Percentiles rank a stretch among this genome's conserved stretches.
These are phyloP conservation scores for Mortierella sp. DNA, from an alignment of 371 early-diverging fungal genomes.

Conservation along the genomic window DNA sequence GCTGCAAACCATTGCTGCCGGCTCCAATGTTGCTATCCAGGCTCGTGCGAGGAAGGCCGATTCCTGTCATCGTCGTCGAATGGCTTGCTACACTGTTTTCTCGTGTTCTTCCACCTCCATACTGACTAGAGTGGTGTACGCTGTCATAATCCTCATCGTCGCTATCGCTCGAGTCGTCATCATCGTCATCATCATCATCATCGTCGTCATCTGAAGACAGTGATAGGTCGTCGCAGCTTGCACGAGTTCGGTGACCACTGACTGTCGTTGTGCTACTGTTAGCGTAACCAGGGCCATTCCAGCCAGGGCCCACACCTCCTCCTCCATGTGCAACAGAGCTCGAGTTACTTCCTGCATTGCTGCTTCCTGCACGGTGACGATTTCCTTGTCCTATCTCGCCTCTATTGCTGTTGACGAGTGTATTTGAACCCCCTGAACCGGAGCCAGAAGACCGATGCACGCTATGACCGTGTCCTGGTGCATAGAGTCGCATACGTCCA, in stretches of 20 bases:
- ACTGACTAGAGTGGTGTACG: slow-evolving; percentile 1
- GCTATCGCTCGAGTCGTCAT: slow-evolving; percentile 50
- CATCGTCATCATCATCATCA: slow-evolving; percentile 47
- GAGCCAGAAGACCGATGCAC: slow-evolving; percentile 42
- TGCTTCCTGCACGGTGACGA: slow-evolving; percentile 33
- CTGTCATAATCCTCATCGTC: slow-evolving; percentile 38
- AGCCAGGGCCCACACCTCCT: not conserved
- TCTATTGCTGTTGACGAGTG: slow-evolving; percentile 4
- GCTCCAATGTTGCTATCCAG: slow-evolving; percentile 12
- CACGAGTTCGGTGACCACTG: slow-evolving; percentile 31
- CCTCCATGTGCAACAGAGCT: slow-evolving; percentile 19
- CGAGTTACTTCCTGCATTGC: slow-evolving; percentile 35
- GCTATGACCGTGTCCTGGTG: slow-evolving; percentile 39
- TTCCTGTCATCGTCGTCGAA: not conserved
- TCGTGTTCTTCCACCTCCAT: slow-evolving; percentile 13
- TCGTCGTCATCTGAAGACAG: slow-evolving; percentile 46
- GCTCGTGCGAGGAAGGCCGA: slow-evolving; percentile 3
- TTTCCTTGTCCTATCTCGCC: slow-evolving; percentile 6
- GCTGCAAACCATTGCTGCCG: too few relatives aligned
- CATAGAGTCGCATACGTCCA: slow-evolving; percentile 25
- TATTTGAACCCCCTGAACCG: slow-evolving; percentile 30
- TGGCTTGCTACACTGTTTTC: slow-evolving; percentile 31
- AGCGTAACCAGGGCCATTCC: not conserved
- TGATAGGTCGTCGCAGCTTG: slow-evolving; percentile 50
- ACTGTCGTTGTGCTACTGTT: slow-evolving; percentile 8